phyloP scores from a whole-genome alignment of 805 yeast genomes.

The Kazachstania psychrophila region DNA sequence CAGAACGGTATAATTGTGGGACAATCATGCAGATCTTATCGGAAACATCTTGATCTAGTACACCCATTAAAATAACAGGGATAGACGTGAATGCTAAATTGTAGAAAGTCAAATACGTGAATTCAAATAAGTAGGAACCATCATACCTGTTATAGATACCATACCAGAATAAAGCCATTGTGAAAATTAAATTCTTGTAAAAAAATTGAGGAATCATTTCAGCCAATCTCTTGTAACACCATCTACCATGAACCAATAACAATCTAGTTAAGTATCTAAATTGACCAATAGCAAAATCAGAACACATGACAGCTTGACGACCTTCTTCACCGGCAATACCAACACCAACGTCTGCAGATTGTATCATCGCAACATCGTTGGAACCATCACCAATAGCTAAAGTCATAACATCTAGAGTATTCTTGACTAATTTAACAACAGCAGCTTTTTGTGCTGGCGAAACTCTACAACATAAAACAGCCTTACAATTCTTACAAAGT shows the following conservation, averaged over 20 bases:
- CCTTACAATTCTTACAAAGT: conserved; percentile 69
- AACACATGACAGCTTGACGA: conserved; percentile 80
- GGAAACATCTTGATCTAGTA: conserved; percentile 73
- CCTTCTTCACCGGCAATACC: conserved; percentile 93
- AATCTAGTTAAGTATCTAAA: conserved; percentile 62
- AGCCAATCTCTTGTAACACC: conserved; percentile 74
- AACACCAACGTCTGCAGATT: conserved; percentile 78
- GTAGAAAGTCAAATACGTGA: conserved; percentile 70
- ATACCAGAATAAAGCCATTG: conserved; percentile 70
- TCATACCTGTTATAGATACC: conserved; percentile 68
- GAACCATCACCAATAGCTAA: conserved; percentile 86
- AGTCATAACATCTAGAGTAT: conserved; percentile 69
- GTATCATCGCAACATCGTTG: conserved; percentile 86
- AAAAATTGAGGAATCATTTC: conserved; percentile 82
- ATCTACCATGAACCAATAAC: conserved; percentile 70
- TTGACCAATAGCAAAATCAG: conserved; percentile 84
- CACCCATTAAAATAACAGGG: conserved; percentile 69
- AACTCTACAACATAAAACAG: conserved; percentile 80
- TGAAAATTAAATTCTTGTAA: conserved; percentile 68
- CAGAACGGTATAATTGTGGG: conserved; percentile 66
- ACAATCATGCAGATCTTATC: conserved; percentile 59
- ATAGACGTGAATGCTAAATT: conserved; percentile 76
- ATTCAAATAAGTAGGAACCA: conserved; percentile 73
- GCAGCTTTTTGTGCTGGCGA: conserved; percentile 83
- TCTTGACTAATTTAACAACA: conserved; percentile 70